phyloP scores from a whole-genome alignment of 768 basidiomycete species.

The Boletus rubescentipes region DNA sequence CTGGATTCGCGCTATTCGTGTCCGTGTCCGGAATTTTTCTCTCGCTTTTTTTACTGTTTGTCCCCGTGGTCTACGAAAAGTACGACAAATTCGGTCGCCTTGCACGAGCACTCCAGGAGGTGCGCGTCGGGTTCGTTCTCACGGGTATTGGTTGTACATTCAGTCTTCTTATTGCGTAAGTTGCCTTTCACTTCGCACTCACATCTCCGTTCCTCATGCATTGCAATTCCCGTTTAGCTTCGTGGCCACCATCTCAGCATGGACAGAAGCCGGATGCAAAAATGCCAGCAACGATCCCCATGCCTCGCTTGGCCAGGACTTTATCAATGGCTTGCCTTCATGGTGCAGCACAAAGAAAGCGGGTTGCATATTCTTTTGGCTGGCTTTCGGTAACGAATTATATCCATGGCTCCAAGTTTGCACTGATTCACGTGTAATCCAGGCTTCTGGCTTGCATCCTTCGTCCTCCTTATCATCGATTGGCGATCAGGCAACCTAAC shows the following conservation, averaged over 20 bases:
- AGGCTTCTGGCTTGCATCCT: constrained; percentile 77
- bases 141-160: constrained; percentile 65
- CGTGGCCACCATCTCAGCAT: constrained; percentile 77
- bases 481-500: constrained; percentile 70
- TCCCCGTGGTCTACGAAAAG: constrained; percentile 82
- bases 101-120: constrained; percentile 78
- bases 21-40: constrained; percentile 71
- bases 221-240: constrained; percentile 44
- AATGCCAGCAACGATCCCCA: constrained; percentile 80
- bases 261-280: constrained; percentile 90
- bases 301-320: constrained; percentile 63
- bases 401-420: not conserved
- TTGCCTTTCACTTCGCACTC: constrained; percentile 19
- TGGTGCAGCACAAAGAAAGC: constrained; percentile 96
- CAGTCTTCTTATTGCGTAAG: constrained; percentile 77
- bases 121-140: constrained; percentile 83
- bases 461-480: constrained; percentile 63
- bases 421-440: constrained; percentile 9
- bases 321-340: constrained; percentile 62
- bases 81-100: constrained; percentile 78
- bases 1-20: constrained; percentile 83
- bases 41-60: constrained; percentile 67
- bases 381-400: constrained; percentile 58
- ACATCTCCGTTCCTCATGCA: constrained; percentile 16
- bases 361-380: constrained; percentile 86